phyloP scores from a whole-genome alignment of 176 grass and related monocot genomes.

The Pontederia paniculata region DNA sequence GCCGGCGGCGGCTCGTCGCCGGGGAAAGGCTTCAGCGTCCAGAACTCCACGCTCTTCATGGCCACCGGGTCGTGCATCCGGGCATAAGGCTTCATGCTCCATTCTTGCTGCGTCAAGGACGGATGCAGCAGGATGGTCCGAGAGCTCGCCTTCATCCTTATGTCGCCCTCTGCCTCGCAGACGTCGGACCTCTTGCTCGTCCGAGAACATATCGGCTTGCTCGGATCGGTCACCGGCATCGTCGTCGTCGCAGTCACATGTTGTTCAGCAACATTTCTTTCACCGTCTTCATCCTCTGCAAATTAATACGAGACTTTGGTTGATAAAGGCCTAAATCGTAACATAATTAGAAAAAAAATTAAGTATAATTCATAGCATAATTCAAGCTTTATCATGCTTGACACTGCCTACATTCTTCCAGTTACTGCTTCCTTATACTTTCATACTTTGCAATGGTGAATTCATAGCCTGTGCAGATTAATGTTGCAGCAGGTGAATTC shows the following conservation, averaged over 20 bases:
- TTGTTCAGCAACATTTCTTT: conserved; percentile 11
- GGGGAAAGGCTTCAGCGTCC: conserved; percentile 29
- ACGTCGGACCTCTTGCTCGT: conserved; percentile 50
- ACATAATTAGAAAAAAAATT: too few species aligned
- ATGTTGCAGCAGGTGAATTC: too few species aligned
- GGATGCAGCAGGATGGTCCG: conserved; percentile 24
- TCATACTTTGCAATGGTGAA: too few species aligned
- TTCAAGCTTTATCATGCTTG: too few species aligned
- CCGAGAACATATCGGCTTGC: conserved; percentile 31
- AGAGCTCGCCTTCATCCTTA: conserved; percentile 24
- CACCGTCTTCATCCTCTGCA: conserved; percentile 22
- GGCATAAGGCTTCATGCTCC: conserved; percentile 42
- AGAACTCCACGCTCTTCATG: conserved; percentile 39
- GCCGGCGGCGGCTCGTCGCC: not conserved
- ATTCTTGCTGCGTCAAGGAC: conserved; percentile 20
- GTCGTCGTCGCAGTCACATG: not conserved
- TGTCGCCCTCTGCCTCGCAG: conserved; percentile 46
- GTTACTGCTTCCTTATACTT: too few species aligned
- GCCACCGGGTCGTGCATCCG: conserved; percentile 39
- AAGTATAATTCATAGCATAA: too few species aligned
- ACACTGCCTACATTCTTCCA: too few species aligned
- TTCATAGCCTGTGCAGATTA: too few species aligned
- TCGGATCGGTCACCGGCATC: not conserved
- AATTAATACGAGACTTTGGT: too few species aligned
- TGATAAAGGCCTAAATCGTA: too few species aligned